Evolutionary conservation across 805 yeast species (phyloP).

Genomic region (Candida yuanshanica): DNA sequence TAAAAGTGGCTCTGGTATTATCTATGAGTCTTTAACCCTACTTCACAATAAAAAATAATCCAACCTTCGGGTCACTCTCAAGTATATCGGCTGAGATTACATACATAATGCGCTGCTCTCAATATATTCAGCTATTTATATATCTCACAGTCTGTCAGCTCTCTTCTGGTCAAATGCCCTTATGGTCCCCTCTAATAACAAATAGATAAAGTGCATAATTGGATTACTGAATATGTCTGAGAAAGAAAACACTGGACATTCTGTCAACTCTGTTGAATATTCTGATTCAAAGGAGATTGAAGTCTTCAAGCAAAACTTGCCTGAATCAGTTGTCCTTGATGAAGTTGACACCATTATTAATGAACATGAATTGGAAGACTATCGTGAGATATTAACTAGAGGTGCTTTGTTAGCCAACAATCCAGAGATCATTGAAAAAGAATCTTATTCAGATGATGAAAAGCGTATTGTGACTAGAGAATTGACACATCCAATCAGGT

Average conservation of each 20-base stretch:
- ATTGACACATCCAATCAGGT: conserved; percentile 41
- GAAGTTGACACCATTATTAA: conserved; percentile 7
- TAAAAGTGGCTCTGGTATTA: no score
- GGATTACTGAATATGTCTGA: no score
- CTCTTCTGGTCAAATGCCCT: no score
- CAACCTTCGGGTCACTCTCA: no score
- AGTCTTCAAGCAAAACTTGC: conserved; percentile 6
- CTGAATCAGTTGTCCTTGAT: conserved; percentile 5
- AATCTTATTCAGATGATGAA: conserved; percentile 29
- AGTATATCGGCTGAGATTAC: no score
- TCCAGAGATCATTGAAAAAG: conserved; percentile 37
- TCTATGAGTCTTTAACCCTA: no score
- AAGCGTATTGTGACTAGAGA: conserved; percentile 35
- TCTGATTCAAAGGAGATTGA: not conserved
- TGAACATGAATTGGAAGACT: conserved; percentile 13
- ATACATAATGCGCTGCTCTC: no score
- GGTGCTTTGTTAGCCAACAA: conserved; percentile 57
- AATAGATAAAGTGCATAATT: no score
- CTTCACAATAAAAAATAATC: no score
- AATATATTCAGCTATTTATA: no score
- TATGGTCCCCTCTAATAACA: no score
- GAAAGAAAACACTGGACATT: not conserved
- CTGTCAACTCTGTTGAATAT: not conserved
- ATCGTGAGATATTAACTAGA: conserved; percentile 34
- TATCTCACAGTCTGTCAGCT: no score